phyloP scores from a whole-genome alignment of 148 eudicot species.

The Chenopodium suecicum region DNA sequence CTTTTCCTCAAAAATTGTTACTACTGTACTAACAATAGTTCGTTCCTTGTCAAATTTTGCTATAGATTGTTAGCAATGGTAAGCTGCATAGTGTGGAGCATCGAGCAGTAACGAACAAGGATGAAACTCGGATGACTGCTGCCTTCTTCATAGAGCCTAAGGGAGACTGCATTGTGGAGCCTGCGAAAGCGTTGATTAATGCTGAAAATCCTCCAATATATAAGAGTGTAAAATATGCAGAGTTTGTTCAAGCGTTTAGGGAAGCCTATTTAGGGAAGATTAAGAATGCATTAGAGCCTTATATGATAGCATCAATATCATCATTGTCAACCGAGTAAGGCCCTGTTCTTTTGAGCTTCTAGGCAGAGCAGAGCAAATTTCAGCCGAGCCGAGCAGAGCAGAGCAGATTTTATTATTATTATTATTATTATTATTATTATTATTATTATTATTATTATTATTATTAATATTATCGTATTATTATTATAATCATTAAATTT shows the following conservation, averaged over 20 bases:
- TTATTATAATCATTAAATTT: no score
- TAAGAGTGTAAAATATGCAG: background rate
- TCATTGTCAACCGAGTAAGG: background rate
- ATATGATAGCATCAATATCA: background rate
- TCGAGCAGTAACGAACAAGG: slow-evolving; percentile 16
- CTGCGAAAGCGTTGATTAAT: slow-evolving; percentile 6
- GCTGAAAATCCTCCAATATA: slow-evolving; percentile 14
- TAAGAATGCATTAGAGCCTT: slow-evolving; percentile 6
- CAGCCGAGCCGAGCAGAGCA: no score
- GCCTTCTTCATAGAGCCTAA: slow-evolving; percentile 9
- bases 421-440: no score
- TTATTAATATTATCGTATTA: no score
- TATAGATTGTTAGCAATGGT: slow-evolving; percentile 16
- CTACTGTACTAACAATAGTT: no score
- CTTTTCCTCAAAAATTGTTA: background rate
- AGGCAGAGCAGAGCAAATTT: no score
- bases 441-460: no score
- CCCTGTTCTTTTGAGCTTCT: no score
- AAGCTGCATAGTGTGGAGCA: slow-evolving; percentile 12
- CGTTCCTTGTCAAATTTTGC: background rate
- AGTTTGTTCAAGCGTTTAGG: background rate
- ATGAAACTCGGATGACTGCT: background rate
- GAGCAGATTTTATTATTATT: no score
- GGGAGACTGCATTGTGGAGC: background rate
- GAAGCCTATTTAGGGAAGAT: slow-evolving; percentile 1